A percentile compares a stretch with the other conserved stretches of the same genome.
Conservation (phyloP, 257 asterid genomes). For the Oldenlandia corymbosa region DNA sequence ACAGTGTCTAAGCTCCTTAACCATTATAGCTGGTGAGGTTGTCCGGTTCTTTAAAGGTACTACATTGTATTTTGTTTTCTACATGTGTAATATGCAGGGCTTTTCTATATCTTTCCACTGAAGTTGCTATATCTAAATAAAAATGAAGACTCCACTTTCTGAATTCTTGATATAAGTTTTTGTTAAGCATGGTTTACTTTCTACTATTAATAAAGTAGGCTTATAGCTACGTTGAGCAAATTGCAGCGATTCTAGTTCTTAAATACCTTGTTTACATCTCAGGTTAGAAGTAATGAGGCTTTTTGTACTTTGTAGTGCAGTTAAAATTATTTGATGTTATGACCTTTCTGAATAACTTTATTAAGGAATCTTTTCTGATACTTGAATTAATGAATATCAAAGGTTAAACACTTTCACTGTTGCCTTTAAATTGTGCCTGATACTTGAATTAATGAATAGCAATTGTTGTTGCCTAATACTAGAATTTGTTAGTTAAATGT, state of each 20-base stretch:
- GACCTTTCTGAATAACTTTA: too few relatives aligned
- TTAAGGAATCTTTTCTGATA: too few relatives aligned
- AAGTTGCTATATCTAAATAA: neutral
- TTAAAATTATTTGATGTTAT: too few relatives aligned
- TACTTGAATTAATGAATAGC: too few relatives aligned
- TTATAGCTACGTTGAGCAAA: neutral
- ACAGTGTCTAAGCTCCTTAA: neutral
- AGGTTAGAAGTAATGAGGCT: neutral
- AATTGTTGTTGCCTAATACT: neutral
- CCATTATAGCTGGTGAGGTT: neutral
- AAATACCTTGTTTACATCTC: neutral
- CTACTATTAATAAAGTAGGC: neutral
- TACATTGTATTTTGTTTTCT: neutral
- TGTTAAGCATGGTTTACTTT: neutral
- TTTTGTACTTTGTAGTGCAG: neutral
- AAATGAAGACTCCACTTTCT: neutral
- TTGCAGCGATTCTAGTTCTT: neutral
- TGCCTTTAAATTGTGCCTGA: too few relatives aligned
- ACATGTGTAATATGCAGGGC: neutral
- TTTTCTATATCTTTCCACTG: neutral
- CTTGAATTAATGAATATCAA: too few relatives aligned
- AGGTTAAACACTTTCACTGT: too few relatives aligned
- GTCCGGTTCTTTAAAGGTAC: neutral
- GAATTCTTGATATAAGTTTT: neutral
- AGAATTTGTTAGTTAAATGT: neutral